A percentile compares a stretch with the other conserved stretches of the same genome.
These are phyloP conservation scores for Termitomyces sp. DNA, from an alignment of 768 basidiomycete species.

Conservation along the genomic window DNA sequence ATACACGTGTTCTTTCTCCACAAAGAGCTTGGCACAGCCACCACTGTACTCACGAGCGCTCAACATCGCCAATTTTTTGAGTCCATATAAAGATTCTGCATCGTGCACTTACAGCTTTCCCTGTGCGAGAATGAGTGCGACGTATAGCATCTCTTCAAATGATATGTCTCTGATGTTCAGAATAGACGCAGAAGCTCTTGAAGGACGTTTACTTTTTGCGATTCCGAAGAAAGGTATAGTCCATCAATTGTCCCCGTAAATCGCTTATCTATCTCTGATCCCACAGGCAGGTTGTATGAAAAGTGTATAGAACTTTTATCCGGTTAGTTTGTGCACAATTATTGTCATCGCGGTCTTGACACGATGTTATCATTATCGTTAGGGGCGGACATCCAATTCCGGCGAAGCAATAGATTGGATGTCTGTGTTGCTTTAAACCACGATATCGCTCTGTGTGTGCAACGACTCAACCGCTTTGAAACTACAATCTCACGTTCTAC, in stretches of 20 bases:
- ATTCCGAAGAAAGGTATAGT: slow-evolving; percentile 92
- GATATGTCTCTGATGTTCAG: background rate
- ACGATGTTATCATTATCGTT: slow-evolving; percentile 9
- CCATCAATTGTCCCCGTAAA: background rate
- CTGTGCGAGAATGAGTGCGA: slow-evolving; percentile 13
- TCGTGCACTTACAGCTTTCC: background rate
- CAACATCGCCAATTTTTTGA: background rate
- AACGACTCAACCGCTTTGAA: background rate
- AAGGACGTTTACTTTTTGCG: slow-evolving; percentile 87
- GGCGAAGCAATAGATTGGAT: slow-evolving; percentile 81
- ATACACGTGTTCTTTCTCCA: too few species aligned
- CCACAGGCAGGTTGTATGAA: slow-evolving; percentile 63
- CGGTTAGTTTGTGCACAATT: slow-evolving; percentile 40
- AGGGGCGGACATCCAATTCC: slow-evolving; percentile 97
- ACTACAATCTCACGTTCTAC: background rate
- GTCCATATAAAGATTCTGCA: background rate
- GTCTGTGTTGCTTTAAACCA: slow-evolving; percentile 94
- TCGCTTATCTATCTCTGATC: background rate
- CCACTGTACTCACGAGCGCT: background rate
- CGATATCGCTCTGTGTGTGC: slow-evolving; percentile 84
- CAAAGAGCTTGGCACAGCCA: background rate
- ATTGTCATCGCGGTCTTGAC: background rate
- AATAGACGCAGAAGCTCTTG: slow-evolving; percentile 68
- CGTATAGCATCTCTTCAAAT: background rate
- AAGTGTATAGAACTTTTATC: slow-evolving; percentile 83